Conservation (phyloP, 176 grass and related monocot genomes). For the Melocanna baccifera region DNA sequence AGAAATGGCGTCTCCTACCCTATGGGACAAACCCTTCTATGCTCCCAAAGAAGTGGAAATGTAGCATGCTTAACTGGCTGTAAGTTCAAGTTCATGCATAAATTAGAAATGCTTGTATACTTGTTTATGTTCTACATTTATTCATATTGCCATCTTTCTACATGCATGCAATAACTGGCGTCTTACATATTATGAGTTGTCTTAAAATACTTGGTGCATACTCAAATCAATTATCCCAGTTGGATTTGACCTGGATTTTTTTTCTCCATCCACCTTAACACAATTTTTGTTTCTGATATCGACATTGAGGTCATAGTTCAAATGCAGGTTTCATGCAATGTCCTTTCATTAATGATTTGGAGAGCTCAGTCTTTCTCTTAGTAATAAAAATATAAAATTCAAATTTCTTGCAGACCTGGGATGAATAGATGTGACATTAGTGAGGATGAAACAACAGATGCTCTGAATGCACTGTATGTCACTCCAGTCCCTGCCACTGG, state of each 20-base stretch:
- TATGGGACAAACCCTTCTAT: conserved; percentile 56
- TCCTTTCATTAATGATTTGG: conserved; percentile 12
- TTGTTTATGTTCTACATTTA: conserved; percentile 12
- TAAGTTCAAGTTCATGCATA: conserved; percentile 49
- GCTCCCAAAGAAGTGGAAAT: conserved; percentile 75
- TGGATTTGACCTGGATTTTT: conserved; percentile 16
- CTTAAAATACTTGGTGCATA: neutral
- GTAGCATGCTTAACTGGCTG: conserved; percentile 83
- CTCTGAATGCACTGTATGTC: conserved; percentile 59
- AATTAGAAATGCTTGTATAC: conserved; percentile 6
- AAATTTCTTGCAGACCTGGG: conserved; percentile 61
- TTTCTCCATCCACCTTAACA: neutral
- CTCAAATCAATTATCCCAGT: conserved; percentile 15
- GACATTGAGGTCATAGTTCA: neutral
- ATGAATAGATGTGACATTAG: conserved; percentile 71
- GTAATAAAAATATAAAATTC: neutral
- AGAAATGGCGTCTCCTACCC: conserved; percentile 79
- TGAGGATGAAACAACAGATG: conserved; percentile 74
- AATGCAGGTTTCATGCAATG: neutral
- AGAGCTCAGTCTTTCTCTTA: neutral
- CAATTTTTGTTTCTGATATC: neutral
- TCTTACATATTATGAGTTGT: neutral
- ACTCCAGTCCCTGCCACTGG: conserved; percentile 34
- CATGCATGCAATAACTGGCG: neutral
- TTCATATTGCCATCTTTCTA: neutral